Evolutionary conservation across 345 rosid species (phyloP).

Genomic region (Pelargonium nanum): DNA sequence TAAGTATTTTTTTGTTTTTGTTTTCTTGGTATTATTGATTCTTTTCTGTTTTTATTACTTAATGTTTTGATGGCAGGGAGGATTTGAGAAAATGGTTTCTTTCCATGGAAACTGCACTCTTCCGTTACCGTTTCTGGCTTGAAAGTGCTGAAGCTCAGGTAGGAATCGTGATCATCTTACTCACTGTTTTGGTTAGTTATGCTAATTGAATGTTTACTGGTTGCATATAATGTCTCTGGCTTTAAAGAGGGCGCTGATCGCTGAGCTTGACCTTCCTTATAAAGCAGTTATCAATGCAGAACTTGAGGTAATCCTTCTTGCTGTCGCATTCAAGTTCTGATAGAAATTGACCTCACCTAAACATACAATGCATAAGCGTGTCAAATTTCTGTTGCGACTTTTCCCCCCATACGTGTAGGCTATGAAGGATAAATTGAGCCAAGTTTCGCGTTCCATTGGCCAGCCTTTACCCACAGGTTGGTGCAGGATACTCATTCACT

Average conservation of each 20-base stretch:
- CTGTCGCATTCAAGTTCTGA: not conserved
- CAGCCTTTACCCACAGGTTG: constrained; percentile 35
- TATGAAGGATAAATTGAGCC: constrained; percentile 39
- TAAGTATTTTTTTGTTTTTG: constrained; percentile 18
- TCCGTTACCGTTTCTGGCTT: constrained; percentile 46
- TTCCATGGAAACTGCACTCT: constrained; percentile 71
- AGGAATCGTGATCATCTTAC: constrained; percentile 1
- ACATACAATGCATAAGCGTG: not conserved
- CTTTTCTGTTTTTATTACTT: no score
- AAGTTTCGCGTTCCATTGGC: constrained; percentile 43
- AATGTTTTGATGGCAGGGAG: constrained; percentile 31
- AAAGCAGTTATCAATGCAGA: constrained; percentile 34
- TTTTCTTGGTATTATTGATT: not conserved
- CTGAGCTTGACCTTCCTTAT: constrained; percentile 60
- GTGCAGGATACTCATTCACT: constrained; percentile 7
- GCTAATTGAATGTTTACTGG: constrained; percentile 1
- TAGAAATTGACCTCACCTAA: not conserved
- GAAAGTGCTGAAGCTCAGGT: constrained; percentile 52
- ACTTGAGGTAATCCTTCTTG: not conserved
- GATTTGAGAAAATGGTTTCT: constrained; percentile 91
- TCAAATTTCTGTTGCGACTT: not conserved
- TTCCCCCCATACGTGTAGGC: constrained; percentile 26
- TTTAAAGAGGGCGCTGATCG: constrained; percentile 46
- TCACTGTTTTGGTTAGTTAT: not conserved
- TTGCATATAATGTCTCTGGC: constrained; percentile 8